Base-by-base conservation (phyloP, 2,329 filamentous ascomycete species). In the Myriosclerotinia curreyana region DNA sequence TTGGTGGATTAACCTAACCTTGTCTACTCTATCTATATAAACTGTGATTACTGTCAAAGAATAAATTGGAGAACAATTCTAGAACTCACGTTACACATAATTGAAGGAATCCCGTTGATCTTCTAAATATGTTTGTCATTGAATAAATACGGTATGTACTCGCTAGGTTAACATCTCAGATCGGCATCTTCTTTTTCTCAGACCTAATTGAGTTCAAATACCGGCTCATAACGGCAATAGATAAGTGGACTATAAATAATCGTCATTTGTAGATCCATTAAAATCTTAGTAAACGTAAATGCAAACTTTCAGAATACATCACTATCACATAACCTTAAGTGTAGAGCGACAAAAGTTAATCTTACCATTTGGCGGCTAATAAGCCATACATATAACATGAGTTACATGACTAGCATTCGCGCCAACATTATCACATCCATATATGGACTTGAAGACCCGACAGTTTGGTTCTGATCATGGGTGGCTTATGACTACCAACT, bases 401-500 rank as follows among this genome's bases (percentile, higher is more conserved):
- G n/a, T n/a, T n/a, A 36, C 7, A 48, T 12, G 2, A 28, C 20
- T 20, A 31, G 38, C 1, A 14, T 48, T 49, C 42, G 42, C 55
- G 44, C 28, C 28, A 59, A 34, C 15, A 59, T 59, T 7, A 5
- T 5, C 9, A 48, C 14, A 11, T 25, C 36, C 42, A 11, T 20
- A 48, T 48, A 48, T 48, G 31, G 42, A 59, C 20, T 4, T 38
- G 17, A 6, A 1, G n/a, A 38, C 31, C 55, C 55, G 55, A 59
- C 55, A 25, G 42, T 59, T 59, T 25, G 55, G 55, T 36, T 59
- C 28, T 59, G 28, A 34, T 40, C 28, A 59, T 59, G 55, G 55
- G n/a, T 48, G n/a, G 31, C 20, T 58, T 36, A 46, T 48, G 48
- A 48, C 42, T 58, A 48, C 42, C 55, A 58, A 58, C 55, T 25